Base-by-base conservation (phyloP, 2,329 filamentous ascomycete species). In the Trichophyton mentagrophytes region DNA sequence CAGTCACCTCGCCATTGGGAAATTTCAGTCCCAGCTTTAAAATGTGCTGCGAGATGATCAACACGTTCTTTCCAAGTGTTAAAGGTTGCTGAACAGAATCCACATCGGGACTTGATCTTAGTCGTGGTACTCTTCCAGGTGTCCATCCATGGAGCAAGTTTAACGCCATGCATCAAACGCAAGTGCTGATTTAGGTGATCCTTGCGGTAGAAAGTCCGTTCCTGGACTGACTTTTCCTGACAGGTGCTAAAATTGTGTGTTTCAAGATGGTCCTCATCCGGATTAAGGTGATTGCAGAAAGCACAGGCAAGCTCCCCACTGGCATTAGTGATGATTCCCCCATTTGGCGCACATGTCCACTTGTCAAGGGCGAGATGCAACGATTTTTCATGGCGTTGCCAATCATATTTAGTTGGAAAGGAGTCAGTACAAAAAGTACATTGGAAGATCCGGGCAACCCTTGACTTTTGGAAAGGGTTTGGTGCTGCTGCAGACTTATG, bases 151-250 rank as follows among this genome's bases (percentile, higher is more conserved):
- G 74, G 65, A 1, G 74, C 75, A 69, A 83, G 78, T 64, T 81
- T 81, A 65, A 79, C 80, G 63, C 77, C 76, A 66, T 85, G 82
- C 76, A 84, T 82, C 59, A 85, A 71, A 40, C 81, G 77, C 36
- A 85, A 70, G 68, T 85, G 82, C 66, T 85, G 82, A 57, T 82
- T 78, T 11, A 85, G 74, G 66, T 85, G 82, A 66, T 85, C 82
- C 69, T 85, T 85, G 27, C 82, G 75, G 66, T 82, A 84, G 68
- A 85, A 85, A 0, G 81, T 84, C 40, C 83, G 77, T 61, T 83
- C 80, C 53, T 82, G 79, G 1, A 79, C 64, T 3, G 80, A 80
- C 68, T 85, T 85, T 64, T 84, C 81, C 65, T 82, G 79, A 66
- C 83, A 86, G 30, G 76, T 74, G 38, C 73, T 72, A 68, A 82